A percentile compares a stretch with the other conserved stretches of the same genome.
Evolutionary conservation across 306 rosid genomes (phyloP).

Genomic region (Astragalus glycyphyllos): DNA sequence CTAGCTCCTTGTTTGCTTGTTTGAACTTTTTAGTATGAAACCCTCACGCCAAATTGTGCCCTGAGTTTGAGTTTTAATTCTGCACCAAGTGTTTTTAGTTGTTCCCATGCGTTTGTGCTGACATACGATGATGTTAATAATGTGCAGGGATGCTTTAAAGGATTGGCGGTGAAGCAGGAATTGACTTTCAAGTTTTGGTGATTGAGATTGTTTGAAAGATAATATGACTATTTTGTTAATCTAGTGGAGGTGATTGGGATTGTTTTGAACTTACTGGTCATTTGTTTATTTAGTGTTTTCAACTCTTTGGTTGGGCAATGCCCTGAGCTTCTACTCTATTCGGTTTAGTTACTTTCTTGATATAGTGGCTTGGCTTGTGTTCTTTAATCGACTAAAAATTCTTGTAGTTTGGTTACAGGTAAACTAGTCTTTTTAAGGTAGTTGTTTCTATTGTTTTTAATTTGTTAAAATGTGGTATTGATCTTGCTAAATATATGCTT

Average conservation of each 20-base stretch:
- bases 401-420: conserved; percentile 54
- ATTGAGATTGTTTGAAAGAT: conserved; percentile 50
- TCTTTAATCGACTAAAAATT: too few species aligned
- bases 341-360: conserved; percentile 71
- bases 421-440: conserved; percentile 45
- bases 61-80: too few species aligned
- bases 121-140: conserved; percentile 28
- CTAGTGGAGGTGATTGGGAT: conserved; percentile 43
- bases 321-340: conserved; percentile 70
- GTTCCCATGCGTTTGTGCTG: conserved; percentile 32
- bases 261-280: too few species aligned
- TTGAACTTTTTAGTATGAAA: neutral
- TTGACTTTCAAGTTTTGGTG: conserved; percentile 48
- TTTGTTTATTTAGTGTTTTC: conserved; percentile 42
- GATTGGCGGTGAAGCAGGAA: conserved; percentile 81
- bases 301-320: conserved; percentile 71
- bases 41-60: neutral
- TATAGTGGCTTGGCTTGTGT: conserved; percentile 55
- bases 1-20: neutral
- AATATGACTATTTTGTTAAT: conserved; percentile 56
- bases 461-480: conserved; percentile 49
- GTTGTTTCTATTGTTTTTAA: conserved; percentile 37
- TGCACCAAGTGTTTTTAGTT: conserved; percentile 8
- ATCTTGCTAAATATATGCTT: conserved; percentile 70
- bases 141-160: conserved; percentile 74